Conservation (phyloP, 352 stramenopile genomes). For the Phytophthora constricta region DNA sequence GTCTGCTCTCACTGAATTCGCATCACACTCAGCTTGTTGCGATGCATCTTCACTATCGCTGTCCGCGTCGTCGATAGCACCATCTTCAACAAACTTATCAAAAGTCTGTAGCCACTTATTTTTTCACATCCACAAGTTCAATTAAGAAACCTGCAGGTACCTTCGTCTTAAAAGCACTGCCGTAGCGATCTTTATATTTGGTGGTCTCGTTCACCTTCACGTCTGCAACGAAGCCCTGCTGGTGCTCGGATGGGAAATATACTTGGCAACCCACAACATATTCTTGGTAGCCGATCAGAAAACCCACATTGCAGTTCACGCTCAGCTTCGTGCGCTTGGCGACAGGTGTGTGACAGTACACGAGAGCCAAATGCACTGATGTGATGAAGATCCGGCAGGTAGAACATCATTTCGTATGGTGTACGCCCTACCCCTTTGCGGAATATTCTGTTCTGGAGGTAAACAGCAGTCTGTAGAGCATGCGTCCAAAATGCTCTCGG, state of each 20-base stretch:
- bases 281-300: constrained; percentile 13
- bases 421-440: constrained; percentile 6
- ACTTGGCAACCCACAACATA: constrained; percentile 18
- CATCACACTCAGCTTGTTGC: neutral
- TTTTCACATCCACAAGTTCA: too few relatives aligned
- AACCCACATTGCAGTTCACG: constrained; percentile 10
- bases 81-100: constrained; percentile 6
- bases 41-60: constrained; percentile 7
- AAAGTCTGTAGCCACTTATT: constrained; percentile 17
- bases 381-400: constrained; percentile 13
- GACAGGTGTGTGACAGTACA: constrained; percentile 2
- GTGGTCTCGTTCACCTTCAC: constrained; percentile 18
- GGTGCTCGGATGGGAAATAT: constrained; percentile 14
- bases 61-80: constrained; percentile 1
- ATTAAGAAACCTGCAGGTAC: too few relatives aligned
- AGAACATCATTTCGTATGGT: constrained; percentile 9
- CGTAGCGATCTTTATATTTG: constrained; percentile 18
- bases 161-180: constrained; percentile 7
- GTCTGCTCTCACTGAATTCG: neutral
- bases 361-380: constrained; percentile 9
- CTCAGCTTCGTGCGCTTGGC: constrained; percentile 5
- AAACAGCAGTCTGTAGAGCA: constrained; percentile 16
- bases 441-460: constrained; percentile 19
- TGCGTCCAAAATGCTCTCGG: constrained; percentile 12
- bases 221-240: constrained; percentile 17